phyloP scores from a whole-genome alignment of 306 rosid genomes.

The Amphicarpaea edgeworthii region DNA sequence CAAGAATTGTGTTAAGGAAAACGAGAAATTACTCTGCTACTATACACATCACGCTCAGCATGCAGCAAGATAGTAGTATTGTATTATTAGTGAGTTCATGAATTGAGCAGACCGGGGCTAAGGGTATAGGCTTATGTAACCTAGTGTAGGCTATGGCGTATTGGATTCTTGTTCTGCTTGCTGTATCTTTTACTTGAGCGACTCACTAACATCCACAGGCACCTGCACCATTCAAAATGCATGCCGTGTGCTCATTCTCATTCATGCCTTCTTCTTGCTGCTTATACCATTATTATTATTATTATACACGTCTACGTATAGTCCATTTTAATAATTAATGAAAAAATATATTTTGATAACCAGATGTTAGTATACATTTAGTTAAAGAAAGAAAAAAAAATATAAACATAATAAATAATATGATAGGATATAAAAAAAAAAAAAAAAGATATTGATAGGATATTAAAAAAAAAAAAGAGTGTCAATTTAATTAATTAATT shows the following conservation, averaged over 20 bases:
- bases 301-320: slow-evolving; percentile 20
- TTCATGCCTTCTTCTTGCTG: no score
- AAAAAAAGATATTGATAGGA: no score
- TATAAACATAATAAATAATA: no score
- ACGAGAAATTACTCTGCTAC: not conserved
- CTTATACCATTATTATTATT: not conserved
- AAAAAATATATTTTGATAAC: no score
- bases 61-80: no score
- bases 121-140: slow-evolving; percentile 51
- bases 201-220: slow-evolving; percentile 43
- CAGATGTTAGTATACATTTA: no score
- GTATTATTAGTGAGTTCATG: no score
- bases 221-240: slow-evolving; percentile 36
- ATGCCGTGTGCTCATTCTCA: no score
- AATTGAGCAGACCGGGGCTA: no score
- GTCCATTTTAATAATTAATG: not conserved
- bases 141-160: slow-evolving; percentile 44
- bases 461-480: no score
- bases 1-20: not conserved
- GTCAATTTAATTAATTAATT: not conserved
- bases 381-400: no score
- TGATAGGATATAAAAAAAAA: no score
- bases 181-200: slow-evolving; percentile 45
- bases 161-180: slow-evolving; percentile 42
- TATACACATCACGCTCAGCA: not conserved